Evolutionary conservation across 441 rosid species (phyloP), one percentile per base, ranked within the genome.

Genomic region (Aquilaria agallochum): DNA sequence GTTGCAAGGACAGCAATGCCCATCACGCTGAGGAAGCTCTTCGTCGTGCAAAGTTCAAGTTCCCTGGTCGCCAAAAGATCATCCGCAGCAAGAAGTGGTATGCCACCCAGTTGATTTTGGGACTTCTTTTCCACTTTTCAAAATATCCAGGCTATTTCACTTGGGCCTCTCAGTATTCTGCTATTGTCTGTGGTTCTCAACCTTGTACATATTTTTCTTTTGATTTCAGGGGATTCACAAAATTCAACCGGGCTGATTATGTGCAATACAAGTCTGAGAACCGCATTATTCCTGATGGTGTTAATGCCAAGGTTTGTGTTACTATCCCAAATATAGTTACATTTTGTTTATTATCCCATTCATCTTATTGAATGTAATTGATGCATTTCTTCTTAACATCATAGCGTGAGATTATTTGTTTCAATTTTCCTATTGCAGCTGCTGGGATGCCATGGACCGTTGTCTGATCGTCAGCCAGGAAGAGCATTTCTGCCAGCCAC

Each of bases 61-160:
- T 89, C 73, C 96, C 95, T 74, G 96, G 96, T 65, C 90, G 96
- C 61, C 98, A 89, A 69, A 92, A 92, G 88, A 89, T 89, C 53
- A 89, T 92, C 59, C 90, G 89, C 70, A 89, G 96, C 90, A 85
- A 95, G 84, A 93, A 93, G 72, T 93, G 94, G 95, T 88, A 80
- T 59, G 79, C 33, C 52, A 0, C 55, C 31, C 12, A 15, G 32
- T 47, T 63, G 45, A 11, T 32, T 36, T 34, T 56, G 36, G 50
- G 32, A 12, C 31, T 9, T 42, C 49, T 9, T 4, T 49, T 20
- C 20, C 20, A 20, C 9, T 49, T 9, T 33, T 12, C 7, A 53
- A 40, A 27, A 40, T 50, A 11, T 52, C 13, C 11, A 20, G 5
- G 1, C 32, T 34, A 50, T 9, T 15, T 15, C 20, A n/a, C 40